Evolutionary conservation across 2,329 filamentous ascomycete species (phyloP).

Genomic region (Ophiostoma montium): DNA sequence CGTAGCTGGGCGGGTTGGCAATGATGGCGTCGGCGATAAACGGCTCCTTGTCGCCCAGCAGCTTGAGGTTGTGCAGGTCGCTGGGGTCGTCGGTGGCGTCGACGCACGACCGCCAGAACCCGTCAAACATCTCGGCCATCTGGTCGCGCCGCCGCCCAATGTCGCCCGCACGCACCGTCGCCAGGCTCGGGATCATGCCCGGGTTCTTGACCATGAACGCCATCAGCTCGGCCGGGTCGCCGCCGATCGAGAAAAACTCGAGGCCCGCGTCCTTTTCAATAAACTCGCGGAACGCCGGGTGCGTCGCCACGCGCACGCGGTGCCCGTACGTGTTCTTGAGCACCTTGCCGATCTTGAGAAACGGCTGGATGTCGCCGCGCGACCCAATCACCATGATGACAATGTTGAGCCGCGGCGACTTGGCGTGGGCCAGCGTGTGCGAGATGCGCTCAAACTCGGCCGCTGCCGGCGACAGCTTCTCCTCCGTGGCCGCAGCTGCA

Average conservation of each 20-base stretch:
- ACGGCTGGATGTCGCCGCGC: constrained; percentile 68
- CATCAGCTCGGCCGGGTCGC: constrained; percentile 70
- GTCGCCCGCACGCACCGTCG: constrained; percentile 60
- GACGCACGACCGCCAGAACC: constrained; percentile 68
- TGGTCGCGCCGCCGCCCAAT: constrained; percentile 50
- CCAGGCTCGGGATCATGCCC: constrained; percentile 59
- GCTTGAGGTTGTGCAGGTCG: constrained; percentile 44
- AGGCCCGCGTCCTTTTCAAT: constrained; percentile 57
- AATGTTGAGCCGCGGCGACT: constrained; percentile 51
- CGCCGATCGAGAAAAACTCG: constrained; percentile 70
- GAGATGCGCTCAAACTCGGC: constrained; percentile 12
- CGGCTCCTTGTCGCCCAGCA: constrained; percentile 46
- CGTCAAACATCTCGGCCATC: constrained; percentile 73
- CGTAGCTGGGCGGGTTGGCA: constrained; percentile 67
- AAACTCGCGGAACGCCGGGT: constrained; percentile 63
- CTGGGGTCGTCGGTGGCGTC: constrained; percentile 57
- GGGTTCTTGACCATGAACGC: constrained; percentile 81
- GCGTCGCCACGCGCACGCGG: constrained; percentile 63
- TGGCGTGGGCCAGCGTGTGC: constrained; percentile 15
- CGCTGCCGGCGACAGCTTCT: constrained; percentile 8
- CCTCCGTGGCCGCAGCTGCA: background rate
- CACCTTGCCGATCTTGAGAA: constrained; percentile 59
- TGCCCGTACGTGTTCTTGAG: constrained; percentile 59
- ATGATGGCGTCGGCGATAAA: constrained; percentile 72
- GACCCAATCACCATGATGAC: constrained; percentile 76